Percentiles rank a stretch among this genome's conserved stretches.
phyloP scores from a whole-genome alignment of 2,329 filamentous ascomycete species.

The Phoma sp. region DNA sequence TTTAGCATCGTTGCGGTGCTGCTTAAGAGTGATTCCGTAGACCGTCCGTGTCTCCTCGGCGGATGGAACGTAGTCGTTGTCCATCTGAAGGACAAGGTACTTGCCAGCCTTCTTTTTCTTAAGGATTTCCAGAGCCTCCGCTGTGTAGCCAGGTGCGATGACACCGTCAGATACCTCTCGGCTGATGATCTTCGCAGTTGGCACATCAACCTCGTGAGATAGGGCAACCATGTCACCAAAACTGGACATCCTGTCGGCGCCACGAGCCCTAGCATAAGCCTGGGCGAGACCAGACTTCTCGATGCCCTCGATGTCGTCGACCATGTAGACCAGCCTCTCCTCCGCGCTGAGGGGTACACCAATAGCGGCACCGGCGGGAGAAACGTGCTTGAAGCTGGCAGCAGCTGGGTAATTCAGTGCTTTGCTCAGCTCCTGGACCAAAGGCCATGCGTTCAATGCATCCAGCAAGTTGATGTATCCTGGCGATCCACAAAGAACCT shows the following conservation, averaged over 20 bases:
- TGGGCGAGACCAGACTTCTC: conserved; percentile 86
- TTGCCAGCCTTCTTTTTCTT: conserved; percentile 98
- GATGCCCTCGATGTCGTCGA: conserved; percentile 90
- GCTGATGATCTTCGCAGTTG: conserved; percentile 96
- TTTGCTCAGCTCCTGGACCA: conserved; percentile 94
- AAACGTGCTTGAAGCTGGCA: conserved; percentile 97
- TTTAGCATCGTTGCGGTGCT: conserved; percentile 90
- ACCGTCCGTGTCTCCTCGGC: conserved; percentile 81
- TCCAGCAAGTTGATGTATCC: conserved; percentile 98
- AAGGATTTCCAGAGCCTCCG: conserved; percentile 86
- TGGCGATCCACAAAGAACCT: conserved; percentile 85
- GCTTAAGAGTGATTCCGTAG: conserved; percentile 85
- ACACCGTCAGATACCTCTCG: conserved; percentile 98
- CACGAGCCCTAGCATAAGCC: conserved; percentile 93
- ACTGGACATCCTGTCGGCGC: conserved; percentile 97
- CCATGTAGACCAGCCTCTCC: conserved; percentile 98
- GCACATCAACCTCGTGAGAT: conserved; percentile 86
- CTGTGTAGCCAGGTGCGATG: conserved; percentile 85
- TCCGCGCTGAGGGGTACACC: conserved; percentile 83
- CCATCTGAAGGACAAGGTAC: conserved; percentile 95
- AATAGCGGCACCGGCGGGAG: conserved; percentile 93
- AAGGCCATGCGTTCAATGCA: conserved; percentile 92
- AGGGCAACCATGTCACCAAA: conserved; percentile 97
- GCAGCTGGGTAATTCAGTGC: conserved; percentile 88
- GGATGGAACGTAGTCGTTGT: conserved; percentile 81